Conservation (phyloP, 768 basidiomycete genomes). For the Lanmaoa rubissima region DNA sequence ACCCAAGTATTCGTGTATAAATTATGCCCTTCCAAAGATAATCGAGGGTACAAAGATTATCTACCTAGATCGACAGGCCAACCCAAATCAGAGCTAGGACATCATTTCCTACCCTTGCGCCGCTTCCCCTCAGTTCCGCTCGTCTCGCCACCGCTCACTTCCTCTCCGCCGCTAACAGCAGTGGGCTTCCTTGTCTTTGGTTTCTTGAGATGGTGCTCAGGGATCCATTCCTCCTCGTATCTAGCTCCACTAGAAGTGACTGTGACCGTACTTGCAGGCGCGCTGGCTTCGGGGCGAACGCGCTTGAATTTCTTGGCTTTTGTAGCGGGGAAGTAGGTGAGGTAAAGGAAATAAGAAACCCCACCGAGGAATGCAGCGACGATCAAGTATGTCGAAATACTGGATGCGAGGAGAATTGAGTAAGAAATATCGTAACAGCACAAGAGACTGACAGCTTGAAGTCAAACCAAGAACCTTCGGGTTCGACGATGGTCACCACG, state of each 20-base stretch:
- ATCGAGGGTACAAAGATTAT: not conserved
- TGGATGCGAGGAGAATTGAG: constrained; percentile 19
- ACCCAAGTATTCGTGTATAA: constrained; percentile 5
- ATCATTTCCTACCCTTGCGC: constrained; percentile 52
- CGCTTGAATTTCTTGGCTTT: constrained; percentile 54
- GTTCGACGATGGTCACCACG: constrained; percentile 76
- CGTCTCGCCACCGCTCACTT: constrained; percentile 62
- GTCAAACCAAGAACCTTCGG: constrained; percentile 74
- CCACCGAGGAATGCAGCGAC: constrained; percentile 63
- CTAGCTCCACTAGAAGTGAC: constrained; percentile 60
- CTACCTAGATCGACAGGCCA: not conserved
- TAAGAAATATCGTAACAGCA: not conserved
- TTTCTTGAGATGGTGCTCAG: constrained; percentile 83
- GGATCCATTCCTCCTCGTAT: constrained; percentile 91
- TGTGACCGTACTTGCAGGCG: constrained; percentile 57
- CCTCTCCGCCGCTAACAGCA: constrained; percentile 58
- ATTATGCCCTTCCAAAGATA: constrained; percentile 3
- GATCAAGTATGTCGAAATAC: constrained; percentile 70
- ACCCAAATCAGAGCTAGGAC: not conserved
- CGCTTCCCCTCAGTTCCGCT: constrained; percentile 55
- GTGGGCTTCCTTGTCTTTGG: constrained; percentile 48
- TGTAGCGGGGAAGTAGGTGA: constrained; percentile 60
- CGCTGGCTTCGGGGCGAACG: constrained; percentile 43
- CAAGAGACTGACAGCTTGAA: constrained; percentile 65
- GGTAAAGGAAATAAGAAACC: constrained; percentile 61